phyloP scores from a whole-genome alignment of 225 moss, liverwort and hornwort species.

The Sphagnum contortum region DNA sequence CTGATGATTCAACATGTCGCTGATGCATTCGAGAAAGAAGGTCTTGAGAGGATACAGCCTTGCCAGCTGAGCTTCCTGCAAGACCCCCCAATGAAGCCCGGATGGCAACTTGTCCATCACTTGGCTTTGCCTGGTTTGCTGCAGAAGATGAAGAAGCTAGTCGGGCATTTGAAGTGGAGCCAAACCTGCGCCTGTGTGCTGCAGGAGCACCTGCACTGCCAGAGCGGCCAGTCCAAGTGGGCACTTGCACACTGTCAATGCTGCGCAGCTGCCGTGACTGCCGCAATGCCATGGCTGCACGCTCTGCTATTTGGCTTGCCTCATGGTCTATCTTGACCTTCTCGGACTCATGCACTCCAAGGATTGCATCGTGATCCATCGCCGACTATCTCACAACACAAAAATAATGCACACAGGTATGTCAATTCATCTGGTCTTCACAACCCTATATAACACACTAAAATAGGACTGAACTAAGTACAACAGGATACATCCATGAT shows the following conservation, averaged over 20 bases:
- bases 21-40: conserved; percentile 71
- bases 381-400: conserved; percentile 57
- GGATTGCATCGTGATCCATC: conserved; percentile 97
- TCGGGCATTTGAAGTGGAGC: conserved; percentile 59
- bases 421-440: neutral
- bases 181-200: conserved; percentile 56
- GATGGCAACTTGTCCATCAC: conserved; percentile 6
- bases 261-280: conserved; percentile 72
- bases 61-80: conserved; percentile 67
- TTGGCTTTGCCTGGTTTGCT: conserved; percentile 15
- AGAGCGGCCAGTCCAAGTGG: conserved; percentile 93
- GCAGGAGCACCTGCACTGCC: conserved; percentile 85
- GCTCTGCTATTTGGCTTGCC: conserved; percentile 72
- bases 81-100: conserved; percentile 20
- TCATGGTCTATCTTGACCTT: conserved; percentile 70
- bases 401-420: neutral
- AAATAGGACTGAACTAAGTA: neutral
- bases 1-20: conserved; percentile 40
- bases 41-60: conserved; percentile 62
- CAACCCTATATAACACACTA: neutral
- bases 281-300: conserved; percentile 71
- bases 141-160: conserved; percentile 24
- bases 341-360: conserved; percentile 73
- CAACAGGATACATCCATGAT: no score
- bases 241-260: conserved; percentile 64